phyloP scores from a whole-genome alignment of 352 stramenopile species.

The Phytophthora podocarpi region DNA sequence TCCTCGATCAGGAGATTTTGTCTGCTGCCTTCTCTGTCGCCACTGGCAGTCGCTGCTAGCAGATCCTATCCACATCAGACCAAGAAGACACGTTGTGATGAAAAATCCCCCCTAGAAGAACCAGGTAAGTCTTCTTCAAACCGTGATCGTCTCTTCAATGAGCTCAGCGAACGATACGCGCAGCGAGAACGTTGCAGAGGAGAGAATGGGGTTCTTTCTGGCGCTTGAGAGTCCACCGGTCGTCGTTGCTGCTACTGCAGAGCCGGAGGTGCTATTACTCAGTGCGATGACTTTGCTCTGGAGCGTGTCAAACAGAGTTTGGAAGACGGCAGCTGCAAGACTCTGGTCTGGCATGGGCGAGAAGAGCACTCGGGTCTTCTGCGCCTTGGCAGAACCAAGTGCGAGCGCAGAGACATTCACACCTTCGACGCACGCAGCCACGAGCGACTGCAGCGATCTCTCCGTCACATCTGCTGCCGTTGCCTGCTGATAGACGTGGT shows the following conservation, averaged over 20 bases:
- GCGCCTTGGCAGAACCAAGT: constrained; percentile 43
- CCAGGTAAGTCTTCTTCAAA: background rate
- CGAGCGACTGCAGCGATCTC: constrained; percentile 44
- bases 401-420: constrained; percentile 55
- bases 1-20: constrained; percentile 16
- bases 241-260: background rate
- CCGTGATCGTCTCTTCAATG: constrained; percentile 60
- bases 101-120: background rate
- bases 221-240: too few relatives aligned
- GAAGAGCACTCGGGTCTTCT: constrained; percentile 49
- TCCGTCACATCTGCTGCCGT: constrained; percentile 52
- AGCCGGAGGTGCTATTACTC: constrained; percentile 11
- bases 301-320: constrained; percentile 39
- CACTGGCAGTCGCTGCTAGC: constrained; percentile 8
- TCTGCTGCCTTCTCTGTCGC: background rate
- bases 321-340: constrained; percentile 37
- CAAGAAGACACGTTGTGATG: background rate
- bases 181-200: constrained; percentile 37
- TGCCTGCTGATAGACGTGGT: constrained; percentile 50
- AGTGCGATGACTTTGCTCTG: constrained; percentile 30
- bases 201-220: constrained; percentile 9
- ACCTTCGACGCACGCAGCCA: constrained; percentile 52
- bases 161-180: constrained; percentile 57
- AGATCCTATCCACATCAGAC: constrained; percentile 31
- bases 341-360: constrained; percentile 33